Conservation (phyloP, 83 land plant genomes). For the Thuja plicata region DNA sequence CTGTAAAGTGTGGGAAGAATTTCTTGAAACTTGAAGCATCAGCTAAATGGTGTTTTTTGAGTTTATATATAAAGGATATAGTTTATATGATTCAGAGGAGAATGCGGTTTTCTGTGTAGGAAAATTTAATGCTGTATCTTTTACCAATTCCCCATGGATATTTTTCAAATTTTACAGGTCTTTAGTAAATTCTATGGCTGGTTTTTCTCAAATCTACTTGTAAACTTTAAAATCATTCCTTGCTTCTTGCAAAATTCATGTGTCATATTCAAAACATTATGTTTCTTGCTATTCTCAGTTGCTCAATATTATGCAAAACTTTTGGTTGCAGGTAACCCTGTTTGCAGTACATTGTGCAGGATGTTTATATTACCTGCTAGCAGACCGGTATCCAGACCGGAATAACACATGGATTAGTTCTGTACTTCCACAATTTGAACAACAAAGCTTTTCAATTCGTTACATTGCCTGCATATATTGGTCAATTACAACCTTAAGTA, state of each 20-base stretch:
- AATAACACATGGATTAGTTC: conserved; percentile 77
- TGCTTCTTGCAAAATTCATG: not conserved
- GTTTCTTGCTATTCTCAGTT: not conserved
- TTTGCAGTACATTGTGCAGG: conserved; percentile 78
- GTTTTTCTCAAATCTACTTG: not conserved
- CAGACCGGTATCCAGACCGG: conserved; percentile 58
- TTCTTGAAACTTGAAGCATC: not conserved
- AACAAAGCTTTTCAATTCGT: conserved; percentile 47
- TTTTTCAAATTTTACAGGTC: not conserved
- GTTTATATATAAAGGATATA: not conserved
- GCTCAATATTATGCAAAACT: not conserved
- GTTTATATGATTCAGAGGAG: not conserved
- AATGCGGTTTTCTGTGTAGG: not conserved
- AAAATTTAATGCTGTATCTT: not conserved
- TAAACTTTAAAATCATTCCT: not conserved
- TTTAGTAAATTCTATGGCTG: not conserved
- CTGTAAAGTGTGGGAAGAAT: too few species aligned
- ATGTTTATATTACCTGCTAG: conserved; percentile 74
- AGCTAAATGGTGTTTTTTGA: not conserved
- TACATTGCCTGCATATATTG: conserved; percentile 74
- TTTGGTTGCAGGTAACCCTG: conserved; percentile 66
- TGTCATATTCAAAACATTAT: not conserved
- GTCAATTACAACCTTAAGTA: conserved; percentile 76
- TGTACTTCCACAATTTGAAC: conserved; percentile 50
- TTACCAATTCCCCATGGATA: not conserved